Evolutionary conservation across 257 asterid species (phyloP), one percentile per base, ranked within the genome.

Genomic region (Solanum chmielewskii): DNA sequence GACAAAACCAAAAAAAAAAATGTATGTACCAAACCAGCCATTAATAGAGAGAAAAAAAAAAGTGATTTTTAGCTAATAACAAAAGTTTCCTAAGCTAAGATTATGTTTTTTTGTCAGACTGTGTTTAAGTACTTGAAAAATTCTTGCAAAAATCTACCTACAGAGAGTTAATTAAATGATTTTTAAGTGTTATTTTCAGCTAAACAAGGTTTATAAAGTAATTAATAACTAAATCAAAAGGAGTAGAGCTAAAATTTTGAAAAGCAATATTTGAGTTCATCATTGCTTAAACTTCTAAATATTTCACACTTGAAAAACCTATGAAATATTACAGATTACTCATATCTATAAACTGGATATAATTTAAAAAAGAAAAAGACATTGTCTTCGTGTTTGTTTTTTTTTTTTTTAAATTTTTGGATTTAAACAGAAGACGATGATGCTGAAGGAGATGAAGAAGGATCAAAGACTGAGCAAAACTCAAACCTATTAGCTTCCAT

Each of bases 381-480:
- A 37, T 27, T 11, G 6, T 8, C 39, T 31, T 44, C 6, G 31
- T n/a, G 21, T 39, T 35, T 16, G 16, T 44, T 18, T 10, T 69
- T 29, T 18, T 10, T 69, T 29, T 33, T 31, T 31, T 31, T 0
- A 31, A 31, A 31, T 31, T 31, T 31, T 3, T 69, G 8, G n/a
- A 76, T 62, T 76, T 25, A 69, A 6, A 60, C 31, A 42, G 74
- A 29, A 85, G 87, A 90, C 27, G 83, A 84, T 14, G 88, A 84
- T 35, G 60, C 27, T 29, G 86, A 76, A 6, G 92, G 86, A 80
- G 95, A 91, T 14, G 90, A 75, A 37, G 91, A 86, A 2, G 92
- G 64, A 60, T 33, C 92, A 66, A 89, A 86, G 14, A 71, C 78
- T 2, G 93, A 89, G 70, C 98, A 96, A 82, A 94, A 93, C 12